Percentiles rank a stretch among this genome's conserved stretches.
phyloP scores from a whole-genome alignment of 2,329 filamentous ascomycete genomes.

The Aureobasidium sp. region DNA sequence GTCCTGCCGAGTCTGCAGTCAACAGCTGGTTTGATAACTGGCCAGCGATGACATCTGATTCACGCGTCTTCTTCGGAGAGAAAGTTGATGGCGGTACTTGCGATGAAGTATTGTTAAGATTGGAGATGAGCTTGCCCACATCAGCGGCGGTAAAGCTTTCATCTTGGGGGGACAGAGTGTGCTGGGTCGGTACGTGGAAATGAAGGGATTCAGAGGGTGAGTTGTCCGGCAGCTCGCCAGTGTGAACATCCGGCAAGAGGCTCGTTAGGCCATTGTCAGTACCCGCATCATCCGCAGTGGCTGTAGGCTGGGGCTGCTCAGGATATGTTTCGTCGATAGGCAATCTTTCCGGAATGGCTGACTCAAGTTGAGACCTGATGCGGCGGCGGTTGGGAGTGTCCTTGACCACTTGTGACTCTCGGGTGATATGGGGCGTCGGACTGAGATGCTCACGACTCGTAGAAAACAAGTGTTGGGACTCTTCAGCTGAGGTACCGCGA shows the following conservation, averaged over 20 bases:
- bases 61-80: background rate
- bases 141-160: background rate
- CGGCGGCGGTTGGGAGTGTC: background rate
- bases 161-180: background rate
- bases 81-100: background rate
- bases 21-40: background rate
- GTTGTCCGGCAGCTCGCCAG: background rate
- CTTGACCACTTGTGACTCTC: background rate
- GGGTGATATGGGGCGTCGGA: background rate
- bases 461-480: conserved; percentile 2
- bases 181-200: background rate
- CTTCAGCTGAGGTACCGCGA: background rate
- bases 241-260: background rate
- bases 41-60: background rate
- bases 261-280: background rate
- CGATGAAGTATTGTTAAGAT: background rate
- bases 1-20: background rate
- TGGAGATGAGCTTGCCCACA: background rate
- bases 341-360: background rate
- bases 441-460: conserved; percentile 9
- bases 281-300: background rate
- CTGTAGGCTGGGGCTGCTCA: background rate
- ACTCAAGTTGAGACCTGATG: background rate
- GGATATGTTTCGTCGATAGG: background rate
- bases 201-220: background rate